Conservation (phyloP, 140 eudicot genomes). For the Eryngium alpinum region DNA sequence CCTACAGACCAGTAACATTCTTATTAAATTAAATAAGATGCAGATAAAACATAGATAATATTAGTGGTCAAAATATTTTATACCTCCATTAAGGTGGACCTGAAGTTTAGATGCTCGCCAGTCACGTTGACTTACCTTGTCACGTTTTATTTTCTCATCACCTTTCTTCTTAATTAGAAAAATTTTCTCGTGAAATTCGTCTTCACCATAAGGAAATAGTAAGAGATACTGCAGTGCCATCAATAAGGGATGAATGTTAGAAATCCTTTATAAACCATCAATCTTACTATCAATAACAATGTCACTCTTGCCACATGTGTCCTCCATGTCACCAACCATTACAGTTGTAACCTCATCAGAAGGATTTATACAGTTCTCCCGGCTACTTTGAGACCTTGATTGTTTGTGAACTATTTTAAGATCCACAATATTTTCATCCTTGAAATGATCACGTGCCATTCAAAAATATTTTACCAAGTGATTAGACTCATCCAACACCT, state of each 20-base stretch:
- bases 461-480: background rate
- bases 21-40: no score
- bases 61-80: no score
- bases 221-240: background rate
- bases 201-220: background rate
- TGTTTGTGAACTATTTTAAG: no score
- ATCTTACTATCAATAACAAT: background rate
- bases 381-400: background rate
- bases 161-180: no score
- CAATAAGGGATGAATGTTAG: background rate
- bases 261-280: background rate
- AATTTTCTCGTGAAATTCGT: background rate
- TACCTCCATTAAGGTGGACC: no score
- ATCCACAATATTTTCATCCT: no score
- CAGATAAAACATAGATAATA: no score
- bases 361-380: background rate
- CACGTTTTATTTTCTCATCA: no score
- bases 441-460: background rate
- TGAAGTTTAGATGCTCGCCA: no score
- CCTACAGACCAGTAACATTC: no score
- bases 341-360: background rate
- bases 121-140: no score
- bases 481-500: background rate
- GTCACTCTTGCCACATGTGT: background rate
- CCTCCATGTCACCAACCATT: background rate